These are phyloP conservation scores for Lactuca saligna DNA, from an alignment of 129 eudicot species.

Conservation along the genomic window DNA sequence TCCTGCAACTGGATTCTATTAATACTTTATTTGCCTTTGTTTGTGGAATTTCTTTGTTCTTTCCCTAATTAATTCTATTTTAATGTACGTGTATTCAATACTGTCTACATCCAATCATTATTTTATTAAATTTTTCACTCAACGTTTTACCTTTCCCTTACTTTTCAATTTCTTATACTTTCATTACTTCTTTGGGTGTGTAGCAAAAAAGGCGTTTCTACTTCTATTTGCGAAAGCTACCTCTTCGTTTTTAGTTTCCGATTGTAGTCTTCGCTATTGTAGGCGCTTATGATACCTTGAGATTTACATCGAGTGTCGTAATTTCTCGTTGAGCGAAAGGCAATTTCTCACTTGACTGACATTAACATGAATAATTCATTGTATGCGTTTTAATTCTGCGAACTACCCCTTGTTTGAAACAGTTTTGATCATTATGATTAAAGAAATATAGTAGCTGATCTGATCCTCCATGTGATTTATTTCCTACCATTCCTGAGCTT, in stretches of 20 bases:
- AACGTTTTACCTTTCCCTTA: constrained; percentile 2
- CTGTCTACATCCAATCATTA: constrained; percentile 2
- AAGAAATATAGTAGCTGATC: constrained; percentile 13
- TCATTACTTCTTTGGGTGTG: neutral
- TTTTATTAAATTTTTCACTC: constrained; percentile 2
- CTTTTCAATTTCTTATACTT: neutral
- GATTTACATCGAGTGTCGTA: constrained; percentile 25
- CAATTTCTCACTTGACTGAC: constrained; percentile 17
- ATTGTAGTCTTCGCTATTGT: constrained; percentile 22
- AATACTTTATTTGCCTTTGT: neutral
- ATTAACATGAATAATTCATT: neutral
- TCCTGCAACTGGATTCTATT: constrained; percentile 24
- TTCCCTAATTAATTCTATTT: neutral
- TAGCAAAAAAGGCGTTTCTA: neutral
- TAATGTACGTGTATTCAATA: constrained; percentile 12
- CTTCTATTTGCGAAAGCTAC: neutral
- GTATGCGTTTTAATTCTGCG: constrained; percentile 12
- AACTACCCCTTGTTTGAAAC: constrained; percentile 13
- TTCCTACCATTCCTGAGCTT: constrained; percentile 19
- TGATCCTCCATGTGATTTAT: constrained; percentile 21
- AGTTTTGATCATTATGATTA: neutral
- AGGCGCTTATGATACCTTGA: constrained; percentile 26
- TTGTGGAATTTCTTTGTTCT: neutral
- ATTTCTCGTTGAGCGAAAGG: constrained; percentile 25
- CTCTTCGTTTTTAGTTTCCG: neutral